Base-by-base conservation (phyloP, 129 eudicot species). In the Smallanthus sonchifolius region DNA sequence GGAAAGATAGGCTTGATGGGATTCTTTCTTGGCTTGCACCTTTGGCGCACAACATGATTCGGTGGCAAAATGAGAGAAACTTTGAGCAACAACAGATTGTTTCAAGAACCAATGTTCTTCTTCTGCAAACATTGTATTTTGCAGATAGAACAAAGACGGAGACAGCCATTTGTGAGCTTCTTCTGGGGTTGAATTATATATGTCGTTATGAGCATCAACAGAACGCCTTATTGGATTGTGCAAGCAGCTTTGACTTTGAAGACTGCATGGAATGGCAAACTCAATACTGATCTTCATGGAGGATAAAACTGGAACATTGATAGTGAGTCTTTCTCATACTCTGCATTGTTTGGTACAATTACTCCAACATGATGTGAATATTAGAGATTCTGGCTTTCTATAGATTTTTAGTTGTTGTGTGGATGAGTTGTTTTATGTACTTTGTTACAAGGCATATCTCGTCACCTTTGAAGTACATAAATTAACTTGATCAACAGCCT, bases 21-120 rank as follows among this genome's bases (percentile, higher is more conserved):
- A 81, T 84, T 36, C 89, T 95, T 14, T 71, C 69, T 30, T 91
- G 96, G 97, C 90, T 95, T 40, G 91, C 89, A 0, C 96, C 97
- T 2, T 65, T 95, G 64, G 99, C 99, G 13, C 97, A 91, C 51
- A 91, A 91, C 84, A 95, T 86, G 97, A 91, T 95, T 70, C 84
- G 99, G 86, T 95, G 99, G 99, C 99, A 95, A 76, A 88, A 88
- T 4, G 99, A 95, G 76, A 84, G 97, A 10, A 95, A 89, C 62
- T 84, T 95, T 35, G 99, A 95, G 80, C 97, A 91, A 81, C 96
- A 87, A 11, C 96, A 90, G 35, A 83, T 95, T 19, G 96, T 95
- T 68, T 74, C 83, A 4, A 73, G 93, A 55, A 88, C 99, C 10
- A 95, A 95, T 49, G 99, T 91, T 36, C 97, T 95, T 78, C 82